These are phyloP conservation scores for Starmerella stellata DNA, from an alignment of 805 yeast species.

Conservation along the genomic window DNA sequence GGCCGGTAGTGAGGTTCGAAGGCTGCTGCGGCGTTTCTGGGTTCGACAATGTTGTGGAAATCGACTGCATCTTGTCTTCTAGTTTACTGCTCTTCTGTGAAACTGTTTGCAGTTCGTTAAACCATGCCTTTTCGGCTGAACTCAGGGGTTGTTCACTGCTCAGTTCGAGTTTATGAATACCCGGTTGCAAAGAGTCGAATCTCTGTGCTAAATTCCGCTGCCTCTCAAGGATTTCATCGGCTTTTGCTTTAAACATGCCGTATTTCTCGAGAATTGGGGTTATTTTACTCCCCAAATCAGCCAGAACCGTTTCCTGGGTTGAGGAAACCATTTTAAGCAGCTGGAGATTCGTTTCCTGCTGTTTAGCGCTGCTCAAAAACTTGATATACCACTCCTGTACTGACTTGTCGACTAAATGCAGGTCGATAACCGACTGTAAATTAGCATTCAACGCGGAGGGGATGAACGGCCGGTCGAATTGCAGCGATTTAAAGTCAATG, in stretches of 20 bases:
- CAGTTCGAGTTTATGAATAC: background rate
- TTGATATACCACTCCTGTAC: background rate
- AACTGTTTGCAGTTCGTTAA: background rate
- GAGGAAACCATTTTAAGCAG: background rate
- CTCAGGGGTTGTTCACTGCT: background rate
- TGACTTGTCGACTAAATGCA: background rate
- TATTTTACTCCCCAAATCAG: background rate
- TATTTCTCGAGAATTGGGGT: too few species aligned
- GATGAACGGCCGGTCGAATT: too few species aligned
- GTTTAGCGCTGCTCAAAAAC: background rate
- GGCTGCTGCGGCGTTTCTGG: too few species aligned
- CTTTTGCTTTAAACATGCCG: background rate
- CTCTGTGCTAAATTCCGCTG: background rate
- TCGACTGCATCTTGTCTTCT: background rate
- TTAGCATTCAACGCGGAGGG: too few species aligned
- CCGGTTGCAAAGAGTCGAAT: background rate
- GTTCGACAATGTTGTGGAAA: too few species aligned
- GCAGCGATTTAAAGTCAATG: too few species aligned
- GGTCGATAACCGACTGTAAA: background rate
- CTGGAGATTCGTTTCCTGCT: background rate
- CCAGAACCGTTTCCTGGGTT: background rate
- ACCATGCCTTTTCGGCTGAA: background rate
- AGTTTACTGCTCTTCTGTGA: background rate
- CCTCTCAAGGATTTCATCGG: background rate
- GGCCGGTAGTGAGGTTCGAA: too few species aligned